phyloP scores from a whole-genome alignment of 1,284 basidiomycete species.

The Wolfiporia cocos region DNA sequence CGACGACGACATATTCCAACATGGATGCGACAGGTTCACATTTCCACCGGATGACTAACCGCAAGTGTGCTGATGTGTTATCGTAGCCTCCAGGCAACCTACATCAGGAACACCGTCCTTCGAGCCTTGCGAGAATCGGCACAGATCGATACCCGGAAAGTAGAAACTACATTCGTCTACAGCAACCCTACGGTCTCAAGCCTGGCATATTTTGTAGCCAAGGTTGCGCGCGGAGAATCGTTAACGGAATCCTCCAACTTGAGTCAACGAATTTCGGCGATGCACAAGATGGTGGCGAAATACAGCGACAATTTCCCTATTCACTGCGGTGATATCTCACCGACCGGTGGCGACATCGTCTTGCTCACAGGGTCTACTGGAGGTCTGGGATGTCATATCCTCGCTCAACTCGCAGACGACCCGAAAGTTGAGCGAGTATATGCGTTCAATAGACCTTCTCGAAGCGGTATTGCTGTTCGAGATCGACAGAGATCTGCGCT shows the following conservation, averaged over 20 bases:
- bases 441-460: slow-evolving; percentile 12
- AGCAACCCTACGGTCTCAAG: slow-evolving; percentile 23
- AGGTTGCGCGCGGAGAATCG: slow-evolving; percentile 4
- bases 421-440: slow-evolving; percentile 28
- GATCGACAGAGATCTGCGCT: slow-evolving; percentile 13
- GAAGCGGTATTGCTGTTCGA: slow-evolving; percentile 11
- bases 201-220: slow-evolving; percentile 21
- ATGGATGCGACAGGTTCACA: slow-evolving; percentile 37
- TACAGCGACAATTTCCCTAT: slow-evolving; percentile 2
- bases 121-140: slow-evolving; percentile 28
- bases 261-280: neutral
- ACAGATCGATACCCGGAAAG: no score
- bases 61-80: neutral
- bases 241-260: slow-evolving; percentile 2
- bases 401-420: slow-evolving; percentile 33
- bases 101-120: slow-evolving; percentile 32
- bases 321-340: neutral
- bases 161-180: no score
- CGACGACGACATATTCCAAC: slow-evolving; percentile 35
- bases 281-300: slow-evolving; percentile 5
- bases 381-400: slow-evolving; percentile 11
- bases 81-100: slow-evolving; percentile 31
- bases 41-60: neutral
- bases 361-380: slow-evolving; percentile 17
- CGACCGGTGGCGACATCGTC: neutral